Conservation (phyloP, 257 asterid genomes). For the Solanum lycopersicoides region DNA sequence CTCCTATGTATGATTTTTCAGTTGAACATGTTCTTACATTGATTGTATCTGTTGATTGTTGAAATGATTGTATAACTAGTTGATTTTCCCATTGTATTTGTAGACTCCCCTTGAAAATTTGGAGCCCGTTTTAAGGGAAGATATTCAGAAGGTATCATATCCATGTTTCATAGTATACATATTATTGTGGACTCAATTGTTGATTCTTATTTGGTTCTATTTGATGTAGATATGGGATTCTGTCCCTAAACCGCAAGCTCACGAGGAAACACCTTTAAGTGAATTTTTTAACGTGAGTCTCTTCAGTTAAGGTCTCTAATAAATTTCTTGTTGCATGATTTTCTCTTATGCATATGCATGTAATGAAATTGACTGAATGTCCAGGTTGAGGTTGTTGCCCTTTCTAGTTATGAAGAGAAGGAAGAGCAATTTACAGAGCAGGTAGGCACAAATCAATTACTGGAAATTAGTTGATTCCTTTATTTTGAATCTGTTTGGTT, state of each 20-base stretch:
- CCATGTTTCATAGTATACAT: neutral
- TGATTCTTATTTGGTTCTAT: neutral
- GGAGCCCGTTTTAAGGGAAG: constrained; percentile 88
- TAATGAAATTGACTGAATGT: constrained; percentile 1
- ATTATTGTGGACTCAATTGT: neutral
- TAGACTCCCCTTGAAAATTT: constrained; percentile 86
- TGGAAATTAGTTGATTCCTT: neutral
- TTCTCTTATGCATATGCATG: neutral
- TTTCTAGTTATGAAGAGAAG: constrained; percentile 75
- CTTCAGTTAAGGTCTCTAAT: neutral
- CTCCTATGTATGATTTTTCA: neutral
- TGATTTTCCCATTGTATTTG: neutral
- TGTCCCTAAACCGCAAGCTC: constrained; percentile 93
- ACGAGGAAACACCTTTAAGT: constrained; percentile 77
- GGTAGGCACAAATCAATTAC: constrained; percentile 30
- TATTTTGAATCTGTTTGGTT: neutral
- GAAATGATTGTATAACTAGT: neutral
- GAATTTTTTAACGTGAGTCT: constrained; percentile 44
- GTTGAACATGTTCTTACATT: neutral
- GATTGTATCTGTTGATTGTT: neutral
- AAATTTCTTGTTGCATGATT: neutral
- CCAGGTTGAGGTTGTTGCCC: constrained; percentile 81
- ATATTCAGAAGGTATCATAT: constrained; percentile 68
- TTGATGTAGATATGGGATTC: constrained; percentile 84
- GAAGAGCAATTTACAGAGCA: constrained; percentile 77